phyloP scores from a whole-genome alignment of 805 yeast genomes.

The Clavispora vitiphila region DNA sequence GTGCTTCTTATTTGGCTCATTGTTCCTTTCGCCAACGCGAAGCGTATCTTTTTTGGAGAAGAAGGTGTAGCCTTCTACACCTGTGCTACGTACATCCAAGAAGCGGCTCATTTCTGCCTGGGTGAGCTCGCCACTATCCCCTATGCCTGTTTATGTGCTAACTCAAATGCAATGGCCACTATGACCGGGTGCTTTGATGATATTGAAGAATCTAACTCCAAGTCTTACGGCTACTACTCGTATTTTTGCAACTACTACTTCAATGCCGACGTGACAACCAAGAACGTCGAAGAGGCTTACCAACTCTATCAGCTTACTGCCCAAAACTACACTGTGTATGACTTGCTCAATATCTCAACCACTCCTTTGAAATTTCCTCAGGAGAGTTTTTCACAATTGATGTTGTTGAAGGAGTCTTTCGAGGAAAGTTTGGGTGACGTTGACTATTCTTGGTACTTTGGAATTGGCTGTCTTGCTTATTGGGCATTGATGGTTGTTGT shows the following conservation, averaged over 20 bases:
- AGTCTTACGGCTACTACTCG: slow-evolving; percentile 4
- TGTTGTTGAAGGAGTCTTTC: slow-evolving; percentile 6
- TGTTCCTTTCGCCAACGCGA: background rate
- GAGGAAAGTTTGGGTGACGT: slow-evolving; percentile 34
- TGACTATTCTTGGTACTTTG: slow-evolving; percentile 33
- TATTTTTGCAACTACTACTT: background rate
- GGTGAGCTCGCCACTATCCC: background rate
- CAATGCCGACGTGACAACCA: slow-evolving; percentile 55
- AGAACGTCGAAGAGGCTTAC: slow-evolving; percentile 50
- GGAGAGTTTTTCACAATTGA: slow-evolving; percentile 19
- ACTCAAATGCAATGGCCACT: slow-evolving; percentile 1
- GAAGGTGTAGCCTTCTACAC: background rate
- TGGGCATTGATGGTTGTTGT: slow-evolving; percentile 44
- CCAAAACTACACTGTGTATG: slow-evolving; percentile 10
- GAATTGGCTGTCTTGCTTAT: slow-evolving; percentile 40
- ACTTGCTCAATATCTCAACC: slow-evolving; percentile 2
- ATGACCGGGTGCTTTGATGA: slow-evolving; percentile 3
- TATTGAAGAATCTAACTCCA: slow-evolving; percentile 2
- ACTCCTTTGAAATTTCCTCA: slow-evolving; percentile 1
- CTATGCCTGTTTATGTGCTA: background rate
- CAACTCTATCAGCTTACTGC: slow-evolving; percentile 10
- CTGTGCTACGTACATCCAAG: background rate
- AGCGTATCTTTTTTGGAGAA: background rate
- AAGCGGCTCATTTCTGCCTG: background rate
- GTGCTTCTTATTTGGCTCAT: background rate